Base-by-base conservation (phyloP, 108 stramenopile species). In the Conticribra guillardii region DNA sequence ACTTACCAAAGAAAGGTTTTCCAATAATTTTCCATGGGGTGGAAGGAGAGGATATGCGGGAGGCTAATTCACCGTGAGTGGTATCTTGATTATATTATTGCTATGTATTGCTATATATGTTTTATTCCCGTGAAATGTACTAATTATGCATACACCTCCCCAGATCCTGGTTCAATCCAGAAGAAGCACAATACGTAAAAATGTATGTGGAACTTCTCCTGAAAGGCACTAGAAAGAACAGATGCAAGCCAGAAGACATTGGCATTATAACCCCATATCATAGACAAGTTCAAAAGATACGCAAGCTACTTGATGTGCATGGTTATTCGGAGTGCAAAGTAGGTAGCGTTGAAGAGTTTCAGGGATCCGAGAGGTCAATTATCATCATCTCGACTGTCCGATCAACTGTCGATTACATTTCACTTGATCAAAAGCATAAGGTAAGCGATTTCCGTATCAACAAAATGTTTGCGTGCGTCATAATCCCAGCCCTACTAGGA, bases 101-200 rank as follows among this genome's bases (percentile, higher is more conserved):
- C n/a, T n/a, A n/a, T n/a, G n/a, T n/a, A n/a, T n/a, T n/a, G n/a
- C n/a, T n/a, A n/a, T n/a, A n/a, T n/a, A n/a, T n/a, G n/a, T n/a
- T n/a, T n/a, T n/a, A n/a, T n/a, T n/a, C n/a, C n/a, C n/a, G n/a
- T n/a, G n/a, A n/a, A n/a, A n/a, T n/a, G n/a, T n/a, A n/a, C n/a
- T n/a, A n/a, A n/a, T n/a, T n/a, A n/a, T n/a, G n/a, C n/a, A n/a
- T n/a, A n/a, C n/a, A n/a, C n/a, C n/a, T n/a, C n/a, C n/a, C n/a
- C n/a, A n/a, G n/a, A n/a, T n/a, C 89, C 4, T 95, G 87, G 89
- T 95, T 89, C 82, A 95, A 95, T 71, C 84, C 88, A 21, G 77
- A 89, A 18, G 94, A 95, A 58, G 86, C 72, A 23, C 54, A 74
- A 8, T 70, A 78, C 32, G 90, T 92, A 22, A 74, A 89, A 24